Conservation (phyloP, 768 basidiomycete species). For the Leucocoprinus sp. region DNA sequence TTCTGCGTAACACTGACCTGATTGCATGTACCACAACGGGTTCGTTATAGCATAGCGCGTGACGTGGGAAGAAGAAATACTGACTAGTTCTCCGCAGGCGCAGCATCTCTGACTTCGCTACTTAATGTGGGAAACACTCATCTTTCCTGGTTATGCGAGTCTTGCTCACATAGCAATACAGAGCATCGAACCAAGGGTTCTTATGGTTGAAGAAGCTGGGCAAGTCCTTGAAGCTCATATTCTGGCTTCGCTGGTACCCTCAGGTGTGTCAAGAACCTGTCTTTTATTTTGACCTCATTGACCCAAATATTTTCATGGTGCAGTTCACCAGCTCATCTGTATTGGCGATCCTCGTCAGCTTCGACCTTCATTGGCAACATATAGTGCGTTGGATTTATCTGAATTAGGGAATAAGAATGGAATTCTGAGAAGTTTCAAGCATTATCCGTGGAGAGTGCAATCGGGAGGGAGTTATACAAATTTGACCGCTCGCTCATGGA, state of each 20-base stretch:
- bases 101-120: conserved; percentile 55
- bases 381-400: conserved; percentile 29
- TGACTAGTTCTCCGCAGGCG: conserved; percentile 32
- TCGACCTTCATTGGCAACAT: conserved; percentile 59
- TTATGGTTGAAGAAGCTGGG: conserved; percentile 76
- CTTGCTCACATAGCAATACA: conserved; percentile 17
- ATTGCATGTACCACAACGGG: conserved; percentile 77
- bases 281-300: not conserved
- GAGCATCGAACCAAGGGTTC: conserved; percentile 50
- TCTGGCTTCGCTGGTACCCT: conserved; percentile 52
- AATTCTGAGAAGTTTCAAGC: conserved; percentile 26
- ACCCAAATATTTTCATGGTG: not conserved
- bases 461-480: conserved; percentile 45
- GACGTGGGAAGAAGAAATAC: not conserved
- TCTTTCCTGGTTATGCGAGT: not conserved
- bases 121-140: conserved; percentile 34
- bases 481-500: conserved; percentile 78
- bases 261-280: conserved; percentile 17
- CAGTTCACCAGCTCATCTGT: conserved; percentile 62
- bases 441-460: conserved; percentile 59
- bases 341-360: conserved; percentile 80
- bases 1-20: conserved; percentile 49
- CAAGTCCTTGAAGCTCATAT: conserved; percentile 79
- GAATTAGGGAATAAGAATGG: not conserved
- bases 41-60: conserved; percentile 16